These are phyloP conservation scores for Tolypocladium album DNA, from an alignment of 2,329 filamentous ascomycete genomes.

Conservation along the genomic window DNA sequence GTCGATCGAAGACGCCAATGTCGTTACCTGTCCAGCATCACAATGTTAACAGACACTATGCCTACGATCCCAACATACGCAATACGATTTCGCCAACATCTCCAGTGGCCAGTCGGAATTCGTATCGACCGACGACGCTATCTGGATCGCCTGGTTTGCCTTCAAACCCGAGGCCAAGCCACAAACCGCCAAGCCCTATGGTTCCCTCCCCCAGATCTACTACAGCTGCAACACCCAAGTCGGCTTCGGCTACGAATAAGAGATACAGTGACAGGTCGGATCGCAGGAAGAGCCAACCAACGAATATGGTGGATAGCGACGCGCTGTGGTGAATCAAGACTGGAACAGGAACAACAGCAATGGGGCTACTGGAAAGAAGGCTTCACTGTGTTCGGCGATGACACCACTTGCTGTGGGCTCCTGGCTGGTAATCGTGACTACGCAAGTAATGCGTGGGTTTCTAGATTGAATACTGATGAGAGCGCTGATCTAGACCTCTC, in stretches of 20 bases:
- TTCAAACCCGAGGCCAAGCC: conserved; percentile 12
- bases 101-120: conserved; percentile 7
- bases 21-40: conserved; percentile 9
- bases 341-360: not conserved
- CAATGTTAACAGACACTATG: conserved; percentile 15
- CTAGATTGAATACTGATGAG: not conserved
- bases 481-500: not conserved
- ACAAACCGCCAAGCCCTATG: conserved; percentile 10
- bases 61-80: conserved; percentile 23
- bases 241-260: conserved; percentile 2
- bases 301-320: conserved; percentile 9
- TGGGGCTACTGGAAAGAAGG: not conserved
- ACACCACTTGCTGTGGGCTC: too few relatives aligned
- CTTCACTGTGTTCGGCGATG: not conserved
- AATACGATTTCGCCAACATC: conserved; percentile 17
- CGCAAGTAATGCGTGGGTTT: not conserved
- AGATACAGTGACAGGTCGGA: conserved; percentile 7
- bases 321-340: conserved; percentile 7
- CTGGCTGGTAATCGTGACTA: not conserved
- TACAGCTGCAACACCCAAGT: conserved; percentile 4
- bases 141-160: conserved; percentile 18
- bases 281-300: not conserved
- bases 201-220: conserved; percentile 7
- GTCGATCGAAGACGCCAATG: conserved; percentile 7
- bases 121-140: conserved; percentile 11